Evolutionary conservation across 495 filamentous ascomycete species (phyloP), one percentile per base, ranked within the genome.

Genomic region (Peziza echinospora): DNA sequence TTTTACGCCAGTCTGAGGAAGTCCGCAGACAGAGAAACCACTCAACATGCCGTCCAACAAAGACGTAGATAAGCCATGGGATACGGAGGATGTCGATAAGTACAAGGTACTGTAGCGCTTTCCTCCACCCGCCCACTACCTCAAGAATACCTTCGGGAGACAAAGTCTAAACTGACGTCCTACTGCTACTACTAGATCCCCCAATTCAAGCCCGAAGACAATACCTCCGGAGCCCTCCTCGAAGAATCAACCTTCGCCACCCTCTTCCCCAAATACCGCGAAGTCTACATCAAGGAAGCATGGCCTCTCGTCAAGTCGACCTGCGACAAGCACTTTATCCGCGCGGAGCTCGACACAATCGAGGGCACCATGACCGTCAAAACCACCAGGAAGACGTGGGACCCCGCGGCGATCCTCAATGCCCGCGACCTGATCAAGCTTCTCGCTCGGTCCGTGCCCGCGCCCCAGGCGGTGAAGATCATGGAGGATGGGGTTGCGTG

Each of bases 201-300:
- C 43, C 65, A 75, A 23, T 93, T 97, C 68, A 86, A 71, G 16
- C 68, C 81, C 43, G 76, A 78, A 52, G 82, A 99, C 62, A 93
- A 96, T 64, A 65, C 67, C 40, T 79, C 71, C 34, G 89, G 91
- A 46, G 77, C 78, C 26, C 92, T 99, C 66, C 71, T 75, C 34
- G 86, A 96, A 64, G 89, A 99, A 65, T 92, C 80, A 2, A 80
- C 80, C 7, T 93, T 93, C 60, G 75, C 77, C 55, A 84, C 79
- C 3, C 76, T 96, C 2, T 97, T 99, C 64, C 89, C 89, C 41
- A 94, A 94, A 65, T 99, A 99, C 65, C 82, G 91, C 49, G 89
- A 99, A 69, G 70, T 79, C 28, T 96, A 96, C 57, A 70, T 96
- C 48, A 80, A 78, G 51, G 79, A 89, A 64, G 80, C 84, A 55